Conservation (phyloP, 345 rosid species). For the Arabidopsis suecica region DNA sequence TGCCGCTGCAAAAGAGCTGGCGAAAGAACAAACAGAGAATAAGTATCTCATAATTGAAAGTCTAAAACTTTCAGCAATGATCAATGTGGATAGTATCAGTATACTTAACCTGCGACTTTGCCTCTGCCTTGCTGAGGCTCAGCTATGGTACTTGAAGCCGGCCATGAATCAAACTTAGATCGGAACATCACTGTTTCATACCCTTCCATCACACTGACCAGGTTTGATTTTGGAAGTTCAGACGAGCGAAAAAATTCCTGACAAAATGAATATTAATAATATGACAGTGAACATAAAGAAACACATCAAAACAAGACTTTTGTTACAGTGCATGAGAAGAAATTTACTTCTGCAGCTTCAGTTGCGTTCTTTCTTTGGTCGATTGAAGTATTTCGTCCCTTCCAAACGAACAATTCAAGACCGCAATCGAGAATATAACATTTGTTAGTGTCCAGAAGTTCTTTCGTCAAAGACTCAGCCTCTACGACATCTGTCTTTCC, state of each 20-base stretch:
- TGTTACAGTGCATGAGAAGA: constrained; percentile 19
- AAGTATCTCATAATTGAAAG: constrained; percentile 26
- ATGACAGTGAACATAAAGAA: constrained; percentile 3
- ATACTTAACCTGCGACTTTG: constrained; percentile 89
- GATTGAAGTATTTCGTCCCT: constrained; percentile 85
- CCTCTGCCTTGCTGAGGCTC: constrained; percentile 97
- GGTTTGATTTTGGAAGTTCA: constrained; percentile 63
- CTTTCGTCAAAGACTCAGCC: constrained; percentile 73
- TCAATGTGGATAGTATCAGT: neutral
- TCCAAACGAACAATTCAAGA: constrained; percentile 88
- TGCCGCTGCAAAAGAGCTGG: constrained; percentile 87
- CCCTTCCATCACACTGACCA: constrained; percentile 92
- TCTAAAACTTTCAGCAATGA: constrained; percentile 2
- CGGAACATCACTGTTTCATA: constrained; percentile 92
- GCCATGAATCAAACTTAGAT: constrained; percentile 94
- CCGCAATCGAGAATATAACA: constrained; percentile 92
- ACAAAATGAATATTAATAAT: constrained; percentile 18
- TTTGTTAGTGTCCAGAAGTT: constrained; percentile 74
- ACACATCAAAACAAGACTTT: constrained; percentile 14
- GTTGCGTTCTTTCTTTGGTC: constrained; percentile 87
- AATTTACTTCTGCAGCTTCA: constrained; percentile 78
- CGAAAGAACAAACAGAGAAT: constrained; percentile 15
- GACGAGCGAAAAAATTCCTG: constrained; percentile 72
- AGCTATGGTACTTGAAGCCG: constrained; percentile 59
- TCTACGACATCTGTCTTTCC: constrained; percentile 77